Conservation (phyloP, 192 early-diverging fungal genomes). For the Coemansia sp. region DNA sequence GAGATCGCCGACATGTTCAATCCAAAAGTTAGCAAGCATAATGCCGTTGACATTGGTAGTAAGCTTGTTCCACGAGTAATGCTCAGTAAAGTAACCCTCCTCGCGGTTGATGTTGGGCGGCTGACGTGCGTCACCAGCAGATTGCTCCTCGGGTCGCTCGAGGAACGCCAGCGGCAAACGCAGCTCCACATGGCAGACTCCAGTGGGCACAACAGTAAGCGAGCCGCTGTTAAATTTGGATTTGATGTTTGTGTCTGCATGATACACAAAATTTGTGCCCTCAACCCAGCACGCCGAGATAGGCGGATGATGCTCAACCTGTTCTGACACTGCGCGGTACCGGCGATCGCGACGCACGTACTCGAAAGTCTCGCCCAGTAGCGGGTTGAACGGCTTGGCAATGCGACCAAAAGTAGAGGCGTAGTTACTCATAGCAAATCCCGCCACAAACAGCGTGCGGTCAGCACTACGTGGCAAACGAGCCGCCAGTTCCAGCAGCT, state of each 20-base stretch:
- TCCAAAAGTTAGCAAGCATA: conserved; percentile 80
- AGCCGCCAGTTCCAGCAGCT: conserved; percentile 74
- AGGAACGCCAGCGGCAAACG: conserved; percentile 62
- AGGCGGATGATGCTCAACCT: conserved; percentile 89
- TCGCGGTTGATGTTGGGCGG: conserved; percentile 42
- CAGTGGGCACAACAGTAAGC: conserved; percentile 77
- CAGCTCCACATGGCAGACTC: conserved; percentile 77
- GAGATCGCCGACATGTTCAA: conserved; percentile 87
- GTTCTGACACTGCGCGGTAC: conserved; percentile 82
- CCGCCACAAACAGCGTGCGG: conserved; percentile 77
- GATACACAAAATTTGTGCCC: conserved; percentile 75
- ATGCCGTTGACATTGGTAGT: conserved; percentile 83
- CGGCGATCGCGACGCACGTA: conserved; percentile 73
- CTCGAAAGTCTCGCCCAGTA: conserved; percentile 90
- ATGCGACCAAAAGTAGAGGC: conserved; percentile 76
- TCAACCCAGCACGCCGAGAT: conserved; percentile 87
- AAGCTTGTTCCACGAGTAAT: conserved; percentile 87
- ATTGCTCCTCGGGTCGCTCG: conserved; percentile 38
- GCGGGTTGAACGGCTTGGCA: conserved; percentile 89
- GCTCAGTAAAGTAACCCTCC: conserved; percentile 65
- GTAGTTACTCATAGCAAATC: conserved; percentile 87
- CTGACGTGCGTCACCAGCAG: conserved; percentile 29
- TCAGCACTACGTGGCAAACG: conserved; percentile 58
- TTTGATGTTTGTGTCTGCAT: conserved; percentile 84
- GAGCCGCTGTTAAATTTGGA: conserved; percentile 85